Conservation (phyloP, 1,284 basidiomycete genomes). For the Ganoderma sp. region DNA sequence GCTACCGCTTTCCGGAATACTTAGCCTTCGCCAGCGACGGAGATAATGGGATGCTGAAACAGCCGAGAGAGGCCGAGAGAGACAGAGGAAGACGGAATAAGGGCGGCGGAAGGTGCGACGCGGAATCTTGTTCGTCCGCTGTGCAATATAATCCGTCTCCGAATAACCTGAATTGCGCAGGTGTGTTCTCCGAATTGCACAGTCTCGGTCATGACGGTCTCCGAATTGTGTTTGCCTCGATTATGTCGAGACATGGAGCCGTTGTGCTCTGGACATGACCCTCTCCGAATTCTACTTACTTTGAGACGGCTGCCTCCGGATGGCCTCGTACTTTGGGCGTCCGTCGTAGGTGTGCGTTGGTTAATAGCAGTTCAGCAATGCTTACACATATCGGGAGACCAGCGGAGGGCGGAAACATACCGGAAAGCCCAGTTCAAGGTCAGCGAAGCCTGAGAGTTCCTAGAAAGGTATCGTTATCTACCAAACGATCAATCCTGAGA, state of each 20-base stretch:
- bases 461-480: not conserved
- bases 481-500: not conserved
- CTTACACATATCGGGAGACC: slow-evolving; percentile 1
- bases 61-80: too few relatives aligned
- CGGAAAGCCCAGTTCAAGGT: not conserved
- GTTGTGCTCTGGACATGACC: too few relatives aligned
- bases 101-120: not conserved
- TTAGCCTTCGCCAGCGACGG: not conserved
- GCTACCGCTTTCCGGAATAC: not conserved
- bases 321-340: not conserved
- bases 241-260: too few relatives aligned
- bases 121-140: not conserved
- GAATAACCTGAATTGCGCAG: too few relatives aligned
- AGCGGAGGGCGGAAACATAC: not conserved
- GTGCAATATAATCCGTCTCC: too few relatives aligned
- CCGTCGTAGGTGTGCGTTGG: not conserved
- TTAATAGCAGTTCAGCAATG: not conserved
- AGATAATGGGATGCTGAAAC: not conserved
- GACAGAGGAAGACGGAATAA: not conserved
- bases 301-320: too few relatives aligned
- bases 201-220: not conserved
- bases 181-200: not conserved
- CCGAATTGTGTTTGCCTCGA: not conserved
- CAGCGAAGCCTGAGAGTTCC: not conserved
- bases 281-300: too few relatives aligned